phyloP scores from a whole-genome alignment of 148 eudicot species.

The Rhododendron williamsianum region DNA sequence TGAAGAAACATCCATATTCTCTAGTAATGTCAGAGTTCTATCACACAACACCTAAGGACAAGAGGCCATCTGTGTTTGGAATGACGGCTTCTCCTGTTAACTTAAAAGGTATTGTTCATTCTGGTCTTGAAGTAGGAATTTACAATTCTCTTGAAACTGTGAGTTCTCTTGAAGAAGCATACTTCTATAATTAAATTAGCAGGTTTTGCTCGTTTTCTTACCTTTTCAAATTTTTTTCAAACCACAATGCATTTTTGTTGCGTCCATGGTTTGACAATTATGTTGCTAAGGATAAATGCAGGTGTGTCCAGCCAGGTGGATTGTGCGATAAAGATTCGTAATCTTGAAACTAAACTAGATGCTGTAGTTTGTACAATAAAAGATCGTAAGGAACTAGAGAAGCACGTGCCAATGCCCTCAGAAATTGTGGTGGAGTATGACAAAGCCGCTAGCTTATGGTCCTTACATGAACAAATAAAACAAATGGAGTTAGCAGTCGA shows the following conservation, averaged over 20 bases:
- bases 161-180: not conserved
- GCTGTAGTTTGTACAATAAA: constrained; percentile 95
- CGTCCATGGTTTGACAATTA: not conserved
- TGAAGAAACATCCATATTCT: constrained; percentile 99
- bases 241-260: not conserved
- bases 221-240: not conserved
- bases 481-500: constrained; percentile 86
- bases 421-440: constrained; percentile 92
- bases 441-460: constrained; percentile 84
- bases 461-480: constrained; percentile 89
- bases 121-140: not conserved
- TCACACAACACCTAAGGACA: constrained; percentile 91
- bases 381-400: constrained; percentile 92
- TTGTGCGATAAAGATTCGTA: constrained; percentile 94
- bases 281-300: constrained; percentile 22
- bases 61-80: constrained; percentile 92
- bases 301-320: constrained; percentile 99
- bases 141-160: not conserved
- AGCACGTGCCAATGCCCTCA: constrained; percentile 96
- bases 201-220: not conserved
- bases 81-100: constrained; percentile 99
- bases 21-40: constrained; percentile 98
- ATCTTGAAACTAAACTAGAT: constrained; percentile 91
- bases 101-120: constrained; percentile 64
- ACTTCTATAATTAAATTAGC: not conserved